phyloP scores from a whole-genome alignment of 1,284 basidiomycete genomes.

The Takashimella koratensis region DNA sequence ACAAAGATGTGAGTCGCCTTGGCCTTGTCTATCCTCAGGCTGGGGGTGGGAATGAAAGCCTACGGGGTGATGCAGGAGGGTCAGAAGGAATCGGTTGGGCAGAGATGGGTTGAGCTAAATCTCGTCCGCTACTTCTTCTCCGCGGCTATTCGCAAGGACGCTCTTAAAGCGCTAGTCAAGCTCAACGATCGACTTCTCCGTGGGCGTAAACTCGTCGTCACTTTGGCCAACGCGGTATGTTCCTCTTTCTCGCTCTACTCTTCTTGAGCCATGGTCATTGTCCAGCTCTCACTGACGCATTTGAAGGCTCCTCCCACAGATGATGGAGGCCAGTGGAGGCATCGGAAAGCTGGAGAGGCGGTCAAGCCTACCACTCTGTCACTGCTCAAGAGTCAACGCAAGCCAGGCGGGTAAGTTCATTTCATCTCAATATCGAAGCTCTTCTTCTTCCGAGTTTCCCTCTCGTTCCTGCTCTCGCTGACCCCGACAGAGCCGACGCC shows the following conservation, averaged over 20 bases:
- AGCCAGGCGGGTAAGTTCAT: constrained; percentile 36
- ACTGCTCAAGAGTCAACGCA: constrained; percentile 68
- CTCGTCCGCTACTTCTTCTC: neutral
- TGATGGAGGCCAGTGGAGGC: constrained; percentile 4
- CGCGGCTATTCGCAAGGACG: constrained; percentile 59
- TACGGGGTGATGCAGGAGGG: constrained; percentile 11
- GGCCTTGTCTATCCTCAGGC: neutral
- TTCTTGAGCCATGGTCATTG: neutral
- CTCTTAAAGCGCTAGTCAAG: constrained; percentile 68
- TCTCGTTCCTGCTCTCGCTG: constrained; percentile 7
- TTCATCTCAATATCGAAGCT: neutral
- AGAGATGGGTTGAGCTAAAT: no score
- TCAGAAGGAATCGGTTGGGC: no score
- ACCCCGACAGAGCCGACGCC: constrained; percentile 61
- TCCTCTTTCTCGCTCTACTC: constrained; percentile 33
- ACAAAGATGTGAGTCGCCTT: constrained; percentile 69
- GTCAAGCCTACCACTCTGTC: constrained; percentile 80
- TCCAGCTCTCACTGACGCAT: neutral
- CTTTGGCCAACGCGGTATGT: constrained; percentile 73
- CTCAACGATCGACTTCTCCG: constrained; percentile 77
- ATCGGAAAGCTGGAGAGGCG: constrained; percentile 49
- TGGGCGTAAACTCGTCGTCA: constrained; percentile 82
- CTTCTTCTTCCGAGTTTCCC: neutral
- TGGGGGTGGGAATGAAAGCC: no score
- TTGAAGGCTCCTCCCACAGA: constrained; percentile 41